phyloP scores from a whole-genome alignment of 192 early-diverging fungal genomes.

The Rhizoclosmatium sp. region DNA sequence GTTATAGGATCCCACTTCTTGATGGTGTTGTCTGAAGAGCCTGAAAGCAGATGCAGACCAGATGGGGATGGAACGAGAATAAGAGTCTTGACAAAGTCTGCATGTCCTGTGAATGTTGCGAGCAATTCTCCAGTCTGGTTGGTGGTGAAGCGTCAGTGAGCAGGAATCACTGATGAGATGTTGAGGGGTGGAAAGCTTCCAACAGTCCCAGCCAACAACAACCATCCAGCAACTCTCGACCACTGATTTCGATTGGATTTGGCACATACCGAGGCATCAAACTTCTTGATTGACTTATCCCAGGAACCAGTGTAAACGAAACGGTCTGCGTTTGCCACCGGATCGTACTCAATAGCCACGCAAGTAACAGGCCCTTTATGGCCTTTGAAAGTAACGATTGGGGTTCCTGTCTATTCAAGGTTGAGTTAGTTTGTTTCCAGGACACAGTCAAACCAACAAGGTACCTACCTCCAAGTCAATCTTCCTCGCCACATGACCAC shows the following conservation, averaged over 20 bases:
- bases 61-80: constrained; percentile 21
- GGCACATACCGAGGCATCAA: constrained; percentile 73
- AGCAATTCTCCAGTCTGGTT: constrained; percentile 68
- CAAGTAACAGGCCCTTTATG: constrained; percentile 67
- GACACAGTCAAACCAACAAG: not conserved
- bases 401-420: constrained; percentile 47
- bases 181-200: too few species aligned
- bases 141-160: too few species aligned
- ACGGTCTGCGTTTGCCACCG: constrained; percentile 45
- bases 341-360: constrained; percentile 45
- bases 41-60: constrained; percentile 50
- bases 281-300: constrained; percentile 90
- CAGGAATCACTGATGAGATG: too few species aligned
- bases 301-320: constrained; percentile 89
- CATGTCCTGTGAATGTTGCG: constrained; percentile 74
- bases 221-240: not conserved
- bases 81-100: constrained; percentile 92
- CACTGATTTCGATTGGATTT: not conserved
- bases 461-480: constrained; percentile 68
- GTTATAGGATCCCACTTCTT: constrained; percentile 71
- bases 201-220: too few species aligned
- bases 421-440: not conserved
- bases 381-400: constrained; percentile 49
- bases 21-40: constrained; percentile 81
- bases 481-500: constrained; percentile 72